Percentiles rank a stretch among this genome's conserved stretches.
Evolutionary conservation across 2,329 filamentous ascomycete genomes (phyloP).

Genomic region (Calonectria pseudoreteaudii): DNA sequence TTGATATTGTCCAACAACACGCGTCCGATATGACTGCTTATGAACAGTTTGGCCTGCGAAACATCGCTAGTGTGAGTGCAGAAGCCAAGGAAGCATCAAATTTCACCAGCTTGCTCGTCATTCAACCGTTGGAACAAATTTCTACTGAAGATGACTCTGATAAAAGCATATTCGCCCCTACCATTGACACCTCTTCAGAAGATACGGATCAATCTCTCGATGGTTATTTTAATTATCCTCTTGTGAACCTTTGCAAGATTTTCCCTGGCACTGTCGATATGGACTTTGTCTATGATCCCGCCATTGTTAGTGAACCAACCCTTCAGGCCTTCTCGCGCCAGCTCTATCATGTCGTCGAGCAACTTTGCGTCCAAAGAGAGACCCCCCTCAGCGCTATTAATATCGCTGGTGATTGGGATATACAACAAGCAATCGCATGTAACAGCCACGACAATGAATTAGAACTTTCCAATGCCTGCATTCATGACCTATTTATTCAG

Average conservation of each 20-base stretch:
- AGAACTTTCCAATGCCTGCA: background rate
- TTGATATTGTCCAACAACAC: too few species aligned
- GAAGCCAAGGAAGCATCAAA: too few species aligned
- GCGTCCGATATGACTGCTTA: too few species aligned
- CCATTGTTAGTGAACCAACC: background rate
- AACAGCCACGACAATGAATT: background rate
- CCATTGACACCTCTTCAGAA: background rate
- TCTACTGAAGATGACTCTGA: background rate
- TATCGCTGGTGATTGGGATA: background rate
- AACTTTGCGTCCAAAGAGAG: background rate
- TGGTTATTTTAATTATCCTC: background rate
- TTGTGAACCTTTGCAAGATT: background rate
- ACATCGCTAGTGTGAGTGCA: too few species aligned
- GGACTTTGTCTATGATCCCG: background rate
- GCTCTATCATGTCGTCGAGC: background rate
- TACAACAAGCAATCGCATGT: background rate
- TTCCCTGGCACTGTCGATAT: background rate
- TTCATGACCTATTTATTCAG: background rate
- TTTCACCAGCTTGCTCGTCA: too few species aligned
- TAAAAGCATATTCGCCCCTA: background rate
- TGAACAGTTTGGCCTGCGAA: too few species aligned
- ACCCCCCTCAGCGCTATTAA: background rate
- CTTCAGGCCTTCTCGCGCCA: background rate
- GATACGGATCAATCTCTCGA: background rate
- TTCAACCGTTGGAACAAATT: background rate